A percentile compares a stretch with the other conserved stretches of the same genome.
Evolutionary conservation across 306 rosid species (phyloP).

Genomic region (Cicer chorassanicum): DNA sequence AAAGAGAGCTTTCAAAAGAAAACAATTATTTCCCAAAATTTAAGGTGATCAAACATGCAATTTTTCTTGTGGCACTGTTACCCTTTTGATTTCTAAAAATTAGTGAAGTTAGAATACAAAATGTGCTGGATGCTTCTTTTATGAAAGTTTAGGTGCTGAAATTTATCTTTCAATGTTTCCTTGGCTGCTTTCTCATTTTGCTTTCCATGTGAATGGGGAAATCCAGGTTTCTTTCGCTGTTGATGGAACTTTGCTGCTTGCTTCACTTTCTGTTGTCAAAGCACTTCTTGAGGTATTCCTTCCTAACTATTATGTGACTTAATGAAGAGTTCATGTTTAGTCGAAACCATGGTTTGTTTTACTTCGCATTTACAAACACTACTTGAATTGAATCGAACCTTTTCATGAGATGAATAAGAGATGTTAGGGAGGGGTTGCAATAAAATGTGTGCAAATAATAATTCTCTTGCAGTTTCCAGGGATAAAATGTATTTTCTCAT

Average conservation of each 20-base stretch:
- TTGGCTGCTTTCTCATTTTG: constrained; percentile 23
- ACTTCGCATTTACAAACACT: not conserved
- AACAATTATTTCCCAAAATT: constrained; percentile 1
- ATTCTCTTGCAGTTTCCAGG: not conserved
- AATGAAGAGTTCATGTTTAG: constrained; percentile 17
- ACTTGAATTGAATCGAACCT: constrained; percentile 18
- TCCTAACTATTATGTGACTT: constrained; percentile 12
- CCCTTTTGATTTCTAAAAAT: constrained; percentile 32
- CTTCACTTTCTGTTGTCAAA: constrained; percentile 67
- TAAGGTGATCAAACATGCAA: constrained; percentile 10
- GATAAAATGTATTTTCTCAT: not conserved
- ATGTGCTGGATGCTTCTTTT: constrained; percentile 2
- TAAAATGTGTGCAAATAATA: not conserved
- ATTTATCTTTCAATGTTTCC: not conserved
- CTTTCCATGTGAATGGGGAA: constrained; percentile 35
- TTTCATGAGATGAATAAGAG: constrained; percentile 31
- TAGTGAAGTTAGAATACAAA: not conserved
- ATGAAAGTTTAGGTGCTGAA: constrained; percentile 23
- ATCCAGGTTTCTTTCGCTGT: constrained; percentile 80
- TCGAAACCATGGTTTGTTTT: constrained; percentile 20
- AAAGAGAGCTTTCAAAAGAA: not conserved
- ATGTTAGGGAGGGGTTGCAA: not conserved
- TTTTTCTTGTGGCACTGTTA: constrained; percentile 21
- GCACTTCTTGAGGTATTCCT: constrained; percentile 81
- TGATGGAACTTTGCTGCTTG: constrained; percentile 76